Base-by-base conservation (phyloP, 2,329 filamentous ascomycete genomes). In the Pseudogymnoascus sp. region DNA sequence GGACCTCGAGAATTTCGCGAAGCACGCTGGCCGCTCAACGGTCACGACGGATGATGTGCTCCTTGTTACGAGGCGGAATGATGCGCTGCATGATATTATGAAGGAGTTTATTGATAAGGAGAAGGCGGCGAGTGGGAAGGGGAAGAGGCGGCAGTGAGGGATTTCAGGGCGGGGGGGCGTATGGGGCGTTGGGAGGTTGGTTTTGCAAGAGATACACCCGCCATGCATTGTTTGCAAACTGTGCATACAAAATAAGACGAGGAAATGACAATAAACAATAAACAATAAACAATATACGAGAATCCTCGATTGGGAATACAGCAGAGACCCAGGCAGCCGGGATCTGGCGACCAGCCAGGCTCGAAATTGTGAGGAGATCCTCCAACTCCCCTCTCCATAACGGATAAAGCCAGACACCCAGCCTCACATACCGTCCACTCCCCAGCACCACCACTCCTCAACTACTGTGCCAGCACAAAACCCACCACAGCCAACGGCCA, bases 21-120 rank as follows among this genome's bases (percentile, higher is more conserved):
- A 86, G 61, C 95, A 99, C 76, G 93, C 90, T 10, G 89, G 90
- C 1, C 84, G 93, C 26, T 85, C 84, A 2, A 93, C 88, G 0
- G 84, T 99, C 68, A 91, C 87, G 38, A 89, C 89, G 0, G 89
- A 93, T 61, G 95, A 99, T 73, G 93, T 98, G 11, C 78, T 98
- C 70, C 83, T 99, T 6, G 84, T 99, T 31, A 88, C 91, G 26
- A 82, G 95, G 65, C 86, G 93, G 64, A 99, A 98, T 70, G 89
- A 93, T 63, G 91, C 92, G 16, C 77, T 99, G 19, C 86, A 93
- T 68, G 82, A 82, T 14, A 86, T 98, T 35, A 82, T 99, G 72
- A 83, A 84, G 73, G 81, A 84, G 60, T 86, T 86, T 69, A 78
- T 92, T 28, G 87, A 92, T 62, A 77, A 80, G 68, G 77, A 81